A percentile compares a stretch with the other conserved stretches of the same genome.
phyloP scores from a whole-genome alignment of 2,329 filamentous ascomycete species.

The Fusarium globosum region DNA sequence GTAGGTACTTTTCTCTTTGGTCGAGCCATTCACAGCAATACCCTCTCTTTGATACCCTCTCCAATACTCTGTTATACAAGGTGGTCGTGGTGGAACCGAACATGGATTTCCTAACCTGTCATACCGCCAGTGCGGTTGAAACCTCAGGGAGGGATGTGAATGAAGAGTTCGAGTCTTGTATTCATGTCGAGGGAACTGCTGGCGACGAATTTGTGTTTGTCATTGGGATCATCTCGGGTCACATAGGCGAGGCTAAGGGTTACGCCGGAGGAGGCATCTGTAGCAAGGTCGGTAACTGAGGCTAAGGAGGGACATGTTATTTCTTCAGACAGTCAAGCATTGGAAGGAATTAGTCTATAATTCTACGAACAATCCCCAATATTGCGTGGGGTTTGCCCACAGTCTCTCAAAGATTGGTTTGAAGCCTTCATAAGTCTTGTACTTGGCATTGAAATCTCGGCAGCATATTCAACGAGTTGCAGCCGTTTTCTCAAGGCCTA shows the following conservation, averaged over 20 bases:
- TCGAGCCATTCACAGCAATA: neutral
- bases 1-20: conserved; percentile 8
- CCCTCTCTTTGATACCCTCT: conserved; percentile 31
- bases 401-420: too few species aligned
- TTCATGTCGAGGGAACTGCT: conserved; percentile 26
- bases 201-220: neutral
- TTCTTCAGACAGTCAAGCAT: neutral
- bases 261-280: neutral
- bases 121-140: conserved; percentile 17
- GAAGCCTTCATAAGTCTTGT: too few species aligned
- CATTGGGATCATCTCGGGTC: neutral
- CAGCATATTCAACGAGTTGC: too few species aligned
- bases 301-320: neutral
- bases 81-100: conserved; percentile 29
- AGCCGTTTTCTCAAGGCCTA: too few species aligned
- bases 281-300: neutral
- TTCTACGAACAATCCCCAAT: too few species aligned
- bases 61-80: conserved; percentile 19
- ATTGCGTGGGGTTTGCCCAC: too few species aligned
- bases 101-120: neutral
- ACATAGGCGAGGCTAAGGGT: conserved; percentile 1
- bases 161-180: conserved; percentile 17
- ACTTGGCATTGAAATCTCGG: too few species aligned
- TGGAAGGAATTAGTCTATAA: neutral
- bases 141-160: conserved; percentile 27